Evolutionary conservation across 805 yeast genomes (phyloP), one percentile per base, ranked within the genome.

Genomic region (Saccharomyces eubayanus): DNA sequence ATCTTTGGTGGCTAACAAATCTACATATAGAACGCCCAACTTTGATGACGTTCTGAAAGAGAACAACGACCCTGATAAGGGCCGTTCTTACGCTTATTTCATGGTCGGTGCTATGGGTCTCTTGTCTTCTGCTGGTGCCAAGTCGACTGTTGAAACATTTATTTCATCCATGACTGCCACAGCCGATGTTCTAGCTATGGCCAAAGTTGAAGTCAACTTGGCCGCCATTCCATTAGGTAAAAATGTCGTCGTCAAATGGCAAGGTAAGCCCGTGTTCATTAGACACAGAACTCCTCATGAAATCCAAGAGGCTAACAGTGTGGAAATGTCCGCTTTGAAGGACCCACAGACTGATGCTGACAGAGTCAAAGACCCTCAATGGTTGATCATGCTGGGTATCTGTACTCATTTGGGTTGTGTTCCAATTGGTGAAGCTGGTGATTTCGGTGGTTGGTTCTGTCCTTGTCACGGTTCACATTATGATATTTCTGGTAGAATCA

Each of bases 391-490:
- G 99, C 76, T 94, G 77, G 99, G 99, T 78, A 92, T 94, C 74
- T 94, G 99, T 82, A 94, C 99, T 63, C 99, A 94, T 75, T 85
- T 94, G 81, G 99, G 99, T 75, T 94, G 99, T 86, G 99, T 94
- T 59, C 99, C 99, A 64, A 94, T 94, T 70, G 99, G 99, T 73
- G 98, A 94, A 79, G 85, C 97, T 63, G 99, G 99, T 78, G 99
- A 94, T 76, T 94, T 82, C 67, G 98, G 97, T 74, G 99, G 99
- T 74, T 94, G 99, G 99, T 94, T 94, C 92, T 94, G 99, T 77
- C 99, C 99, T 62, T 94, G 99, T 81, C 99, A 95, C 82, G 99
- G 99, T 83, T 92, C 98, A 72, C 99, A 95, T 77, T 94, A 94
- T 77, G 99, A 94, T 78, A 95, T 95, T 78, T 91, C 97, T 60